A percentile compares a stretch with the other conserved stretches of the same genome.
phyloP scores from a whole-genome alignment of 768 basidiomycete genomes.

The Gymnopilus dilepis region DNA sequence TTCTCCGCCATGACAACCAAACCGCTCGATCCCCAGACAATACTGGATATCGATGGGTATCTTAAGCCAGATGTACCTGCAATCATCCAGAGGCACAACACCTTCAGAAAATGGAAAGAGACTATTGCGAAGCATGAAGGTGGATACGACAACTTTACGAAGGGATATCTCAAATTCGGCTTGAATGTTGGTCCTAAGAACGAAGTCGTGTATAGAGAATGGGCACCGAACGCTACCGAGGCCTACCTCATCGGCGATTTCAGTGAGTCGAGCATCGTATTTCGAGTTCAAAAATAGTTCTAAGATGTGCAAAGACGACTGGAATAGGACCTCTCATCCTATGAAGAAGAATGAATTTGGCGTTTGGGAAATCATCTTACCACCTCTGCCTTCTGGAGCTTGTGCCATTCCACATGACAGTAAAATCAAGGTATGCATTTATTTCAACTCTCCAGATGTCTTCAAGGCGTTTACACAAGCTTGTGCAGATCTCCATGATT shows the following conservation, averaged over 20 bases:
- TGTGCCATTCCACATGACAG: slow-evolving; percentile 93
- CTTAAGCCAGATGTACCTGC: slow-evolving; percentile 75
- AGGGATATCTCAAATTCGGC: slow-evolving; percentile 82
- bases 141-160: slow-evolving; percentile 80
- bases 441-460: not conserved
- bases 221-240: slow-evolving; percentile 90
- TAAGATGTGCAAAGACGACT: slow-evolving; percentile 63
- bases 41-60: slow-evolving; percentile 72
- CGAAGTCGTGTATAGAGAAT: slow-evolving; percentile 86
- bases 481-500: slow-evolving; percentile 85
- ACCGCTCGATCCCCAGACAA: slow-evolving; percentile 58
- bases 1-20: slow-evolving; percentile 43
- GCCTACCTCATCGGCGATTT: slow-evolving; percentile 94
- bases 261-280: slow-evolving; percentile 62
- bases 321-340: slow-evolving; percentile 85
- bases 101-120: slow-evolving; percentile 77
- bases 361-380: slow-evolving; percentile 85
- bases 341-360: slow-evolving; percentile 88
- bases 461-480: not conserved
- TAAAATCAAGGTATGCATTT: slow-evolving; percentile 79
- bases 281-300: slow-evolving; percentile 1
- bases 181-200: slow-evolving; percentile 72
- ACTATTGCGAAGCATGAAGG: slow-evolving; percentile 80
- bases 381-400: slow-evolving; percentile 66
- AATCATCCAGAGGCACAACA: slow-evolving; percentile 71